Base-by-base conservation (phyloP, 352 stramenopile species). In the Saprolegnia diclina region DNA sequence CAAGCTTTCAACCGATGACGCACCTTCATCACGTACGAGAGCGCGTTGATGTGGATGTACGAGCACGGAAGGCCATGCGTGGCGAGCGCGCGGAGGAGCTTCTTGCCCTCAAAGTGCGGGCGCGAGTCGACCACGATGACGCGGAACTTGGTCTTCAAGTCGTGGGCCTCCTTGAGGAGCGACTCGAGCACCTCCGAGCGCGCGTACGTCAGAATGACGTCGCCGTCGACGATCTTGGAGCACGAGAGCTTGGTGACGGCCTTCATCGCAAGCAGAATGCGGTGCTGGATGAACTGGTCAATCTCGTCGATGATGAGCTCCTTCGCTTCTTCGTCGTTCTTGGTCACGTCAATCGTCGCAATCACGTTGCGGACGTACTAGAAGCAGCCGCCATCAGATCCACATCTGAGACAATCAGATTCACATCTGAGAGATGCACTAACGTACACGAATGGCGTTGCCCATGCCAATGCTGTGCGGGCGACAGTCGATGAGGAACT, bases 171-270 rank as follows among this genome's bases (percentile, higher is more conserved):
- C 29, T 82, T 76, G 37, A 98, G 74, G 29, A 98, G 67, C 53
- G 83, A 76, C 66, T 96, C 85, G 50, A 98, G 87, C n/a, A 95
- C 83, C 65, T 96, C 94, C n/a, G 86, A 95, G 35, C 89, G 86
- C 6, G 88, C 93, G 80, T 97, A 99, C 5, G 94, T 98, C 19
- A 99, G 76, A 62, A 99, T 88, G 22, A 98, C 92, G 76, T 99
- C 95, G 26, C 92, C 77, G 38, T 96, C 77, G 22, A 79, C 74
- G 64, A 98, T 96, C 76, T 97, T 97, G 45, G 73, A 85, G 71
- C 83, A 74, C 6, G 88, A 89, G 67, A 94, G 81, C 72, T 96
- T 88, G 2, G 83, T 85, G 67, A 98, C 96, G 6, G 89, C 92
- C 44, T 86, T 85, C 54, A 92, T 88, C 7, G 96, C 92, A 74